Evolutionary conservation across 345 rosid species (phyloP).

Genomic region (Populus simonii): DNA sequence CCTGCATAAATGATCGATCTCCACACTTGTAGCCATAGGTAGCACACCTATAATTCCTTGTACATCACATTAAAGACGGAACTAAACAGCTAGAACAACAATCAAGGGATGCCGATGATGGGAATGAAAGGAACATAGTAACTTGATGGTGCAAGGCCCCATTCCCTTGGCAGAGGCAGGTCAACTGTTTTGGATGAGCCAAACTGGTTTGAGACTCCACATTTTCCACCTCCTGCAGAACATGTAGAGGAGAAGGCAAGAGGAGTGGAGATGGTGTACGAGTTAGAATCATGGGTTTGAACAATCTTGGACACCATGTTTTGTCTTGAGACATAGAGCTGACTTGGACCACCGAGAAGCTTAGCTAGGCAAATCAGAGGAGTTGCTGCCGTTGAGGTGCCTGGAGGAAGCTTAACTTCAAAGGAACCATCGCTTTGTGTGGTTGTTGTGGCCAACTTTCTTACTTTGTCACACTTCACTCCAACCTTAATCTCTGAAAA

Average conservation of each 20-base stretch:
- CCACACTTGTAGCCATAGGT: no score
- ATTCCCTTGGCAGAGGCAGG: slow-evolving; percentile 70
- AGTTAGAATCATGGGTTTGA: slow-evolving; percentile 16
- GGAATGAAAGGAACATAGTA: slow-evolving; percentile 75
- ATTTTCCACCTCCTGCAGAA: slow-evolving; percentile 12
- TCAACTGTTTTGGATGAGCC: slow-evolving; percentile 68
- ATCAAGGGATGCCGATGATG: slow-evolving; percentile 81
- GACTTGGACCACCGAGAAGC: slow-evolving; percentile 55
- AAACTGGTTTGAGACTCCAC: background rate
- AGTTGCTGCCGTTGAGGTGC: background rate
- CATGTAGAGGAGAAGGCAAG: slow-evolving; percentile 57
- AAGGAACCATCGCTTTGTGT: slow-evolving; percentile 56
- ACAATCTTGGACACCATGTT: slow-evolving; percentile 49
- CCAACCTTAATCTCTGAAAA: slow-evolving; percentile 51
- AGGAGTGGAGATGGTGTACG: slow-evolving; percentile 55
- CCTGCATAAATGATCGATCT: no score
- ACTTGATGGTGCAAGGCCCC: slow-evolving; percentile 94
- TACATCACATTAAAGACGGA: no score
- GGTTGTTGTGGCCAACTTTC: slow-evolving; percentile 38
- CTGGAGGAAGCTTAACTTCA: slow-evolving; percentile 49
- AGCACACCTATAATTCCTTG: no score
- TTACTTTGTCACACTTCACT: slow-evolving; percentile 57
- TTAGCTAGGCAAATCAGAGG: slow-evolving; percentile 51
- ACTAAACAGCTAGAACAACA: background rate
- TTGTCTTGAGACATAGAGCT: slow-evolving; percentile 48